phyloP scores from a whole-genome alignment of 148 eudicot genomes.

The Fagopyrum tataricum region DNA sequence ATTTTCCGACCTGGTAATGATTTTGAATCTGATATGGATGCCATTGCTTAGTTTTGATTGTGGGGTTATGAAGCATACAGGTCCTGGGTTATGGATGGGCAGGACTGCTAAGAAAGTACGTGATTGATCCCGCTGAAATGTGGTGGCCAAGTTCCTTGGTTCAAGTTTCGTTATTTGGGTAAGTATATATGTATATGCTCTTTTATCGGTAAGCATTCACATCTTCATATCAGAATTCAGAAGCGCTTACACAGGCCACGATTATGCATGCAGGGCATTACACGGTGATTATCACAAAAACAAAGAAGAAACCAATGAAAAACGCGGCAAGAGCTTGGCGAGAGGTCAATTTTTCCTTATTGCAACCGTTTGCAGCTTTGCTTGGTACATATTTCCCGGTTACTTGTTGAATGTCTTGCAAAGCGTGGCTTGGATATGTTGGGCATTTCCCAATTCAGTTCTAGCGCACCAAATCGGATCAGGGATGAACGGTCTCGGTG shows the following conservation, averaged over 20 bases:
- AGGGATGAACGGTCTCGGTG: constrained; percentile 39
- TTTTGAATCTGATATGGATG: background rate
- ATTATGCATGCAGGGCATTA: background rate
- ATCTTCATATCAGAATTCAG: background rate
- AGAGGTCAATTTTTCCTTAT: constrained; percentile 47
- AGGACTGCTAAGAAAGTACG: constrained; percentile 62
- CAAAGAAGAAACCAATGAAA: background rate
- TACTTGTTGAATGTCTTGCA: constrained; percentile 33
- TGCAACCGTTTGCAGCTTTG: constrained; percentile 35
- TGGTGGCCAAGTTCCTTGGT: constrained; percentile 84
- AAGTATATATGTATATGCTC: background rate
- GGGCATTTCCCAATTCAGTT: constrained; percentile 30
- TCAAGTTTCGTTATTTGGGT: constrained; percentile 70
- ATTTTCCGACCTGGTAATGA: background rate
- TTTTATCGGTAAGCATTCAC: background rate
- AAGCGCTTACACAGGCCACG: background rate
- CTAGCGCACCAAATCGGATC: constrained; percentile 49
- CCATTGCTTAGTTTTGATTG: too few species aligned
- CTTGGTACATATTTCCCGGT: constrained; percentile 41
- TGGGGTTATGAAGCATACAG: constrained; percentile 23
- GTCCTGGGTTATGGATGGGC: constrained; percentile 90
- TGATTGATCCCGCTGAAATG: constrained; percentile 78
- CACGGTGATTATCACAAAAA: background rate
- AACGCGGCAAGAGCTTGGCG: constrained; percentile 19
- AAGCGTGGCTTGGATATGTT: constrained; percentile 37